Base-by-base conservation (phyloP, 176 grass and related monocot genomes). In the Oryza meyeriana region DNA sequence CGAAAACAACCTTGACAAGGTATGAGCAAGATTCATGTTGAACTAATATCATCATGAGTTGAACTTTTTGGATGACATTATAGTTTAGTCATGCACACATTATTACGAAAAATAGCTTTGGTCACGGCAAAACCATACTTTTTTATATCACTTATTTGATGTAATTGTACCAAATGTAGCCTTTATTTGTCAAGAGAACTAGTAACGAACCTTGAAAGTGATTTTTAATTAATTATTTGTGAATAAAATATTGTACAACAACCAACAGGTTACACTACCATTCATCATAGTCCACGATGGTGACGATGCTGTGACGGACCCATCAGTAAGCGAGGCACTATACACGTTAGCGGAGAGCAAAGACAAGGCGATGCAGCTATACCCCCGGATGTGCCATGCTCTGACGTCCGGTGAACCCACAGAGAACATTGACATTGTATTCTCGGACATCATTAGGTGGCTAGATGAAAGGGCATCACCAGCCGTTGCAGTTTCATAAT, bases 321-420 rank as follows among this genome's bases (percentile, higher is more conserved):
- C 91, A 25, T 67, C 81, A 0, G 91, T 93, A 29, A 93, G 91
- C 24, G 64, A 84, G 69, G 48, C 65, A 30, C 44, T 93, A 1
- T 87, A 85, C 18, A 83, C 78, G 25, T 8, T 71, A 41, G 80
- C 91, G 1, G 12, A 61, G 33, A 90, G 91, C 67, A 76, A 78
- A 39, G 91, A 90, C 34, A 93, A 90, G 57, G 82, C 72, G 4
- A 2, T 93, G 10, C 90, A 93, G 48, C 31, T 87, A 13, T 93
- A 90, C 25, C 84, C 85, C 13, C 87, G 85, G 55, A 93, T 93
- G 91, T 93, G 87, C n/a, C 91, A 93, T 74, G 91, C 87, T 13
- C 50, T 93, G 69, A 93, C 84, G 8, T 93, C 91, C 1, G 87
- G 84, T 52, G 91, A 93, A 45, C 80, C 68, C 8, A 16, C 73